Conservation (phyloP, 768 basidiomycete genomes). For the Multifurca ochricompacta region DNA sequence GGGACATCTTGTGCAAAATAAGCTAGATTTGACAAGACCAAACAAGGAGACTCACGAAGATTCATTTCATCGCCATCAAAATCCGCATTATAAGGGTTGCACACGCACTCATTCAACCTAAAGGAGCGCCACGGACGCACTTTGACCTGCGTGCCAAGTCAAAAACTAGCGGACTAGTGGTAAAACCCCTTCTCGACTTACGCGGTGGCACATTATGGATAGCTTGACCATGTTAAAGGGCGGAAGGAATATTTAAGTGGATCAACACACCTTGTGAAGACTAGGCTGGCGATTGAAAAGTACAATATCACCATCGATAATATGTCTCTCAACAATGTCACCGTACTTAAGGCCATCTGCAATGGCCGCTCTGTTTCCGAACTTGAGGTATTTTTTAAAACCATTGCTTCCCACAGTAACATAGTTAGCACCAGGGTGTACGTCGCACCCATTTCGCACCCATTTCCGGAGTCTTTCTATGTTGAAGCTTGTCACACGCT, state of each 20-base stretch:
- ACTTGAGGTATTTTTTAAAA: conserved; percentile 84
- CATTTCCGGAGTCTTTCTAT: conserved; percentile 67
- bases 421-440: conserved; percentile 95
- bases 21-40: neutral
- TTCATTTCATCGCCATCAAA: conserved; percentile 99
- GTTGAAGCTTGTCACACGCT: conserved; percentile 89
- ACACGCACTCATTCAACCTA: conserved; percentile 97
- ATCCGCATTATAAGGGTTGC: conserved; percentile 98
- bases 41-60: conserved; percentile 56
- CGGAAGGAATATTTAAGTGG: conserved; percentile 5
- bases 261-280: conserved; percentile 71
- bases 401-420: conserved; percentile 71
- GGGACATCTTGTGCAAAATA: conserved; percentile 67
- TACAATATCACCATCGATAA: conserved; percentile 92
- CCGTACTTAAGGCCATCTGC: conserved; percentile 81
- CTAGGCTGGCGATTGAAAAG: conserved; percentile 98
- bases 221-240: conserved; percentile 40
- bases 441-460: conserved; percentile 80
- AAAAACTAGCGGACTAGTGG: conserved; percentile 14
- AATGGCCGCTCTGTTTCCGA: conserved; percentile 71
- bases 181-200: conserved; percentile 28
- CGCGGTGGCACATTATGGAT: conserved; percentile 98
- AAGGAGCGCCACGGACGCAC: conserved; percentile 97
- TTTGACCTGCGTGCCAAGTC: conserved; percentile 49
- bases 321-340: conserved; percentile 90